Percentiles rank a stretch among this genome's conserved stretches.
Conservation (phyloP, 331 rosid species). For the Rosa hybrid region DNA sequence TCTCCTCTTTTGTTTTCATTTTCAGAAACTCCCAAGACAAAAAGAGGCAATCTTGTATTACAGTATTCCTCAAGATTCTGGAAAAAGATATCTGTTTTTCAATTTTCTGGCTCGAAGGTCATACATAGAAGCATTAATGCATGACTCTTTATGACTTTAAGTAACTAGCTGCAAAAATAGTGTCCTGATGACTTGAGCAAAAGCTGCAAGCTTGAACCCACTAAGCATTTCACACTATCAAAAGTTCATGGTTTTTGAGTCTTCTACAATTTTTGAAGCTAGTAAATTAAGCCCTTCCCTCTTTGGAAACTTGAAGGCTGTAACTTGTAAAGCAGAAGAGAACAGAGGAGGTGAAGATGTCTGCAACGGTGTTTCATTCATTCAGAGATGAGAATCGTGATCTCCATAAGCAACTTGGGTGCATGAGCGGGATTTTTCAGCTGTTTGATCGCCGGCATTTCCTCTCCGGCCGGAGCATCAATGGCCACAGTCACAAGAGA, state of each 20-base stretch:
- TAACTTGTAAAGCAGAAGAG: neutral
- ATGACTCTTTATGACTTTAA: neutral
- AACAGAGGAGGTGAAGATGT: constrained; percentile 48
- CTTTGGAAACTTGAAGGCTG: constrained; percentile 1
- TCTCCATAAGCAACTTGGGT: constrained; percentile 85
- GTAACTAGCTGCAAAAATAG: neutral
- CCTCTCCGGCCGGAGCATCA: constrained; percentile 42
- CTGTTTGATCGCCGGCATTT: constrained; percentile 77
- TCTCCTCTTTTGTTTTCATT: constrained; percentile 9
- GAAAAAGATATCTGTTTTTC: neutral
- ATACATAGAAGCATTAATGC: neutral
- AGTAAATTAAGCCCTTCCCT: neutral
- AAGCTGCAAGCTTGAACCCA: neutral
- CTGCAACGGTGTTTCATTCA: constrained; percentile 48
- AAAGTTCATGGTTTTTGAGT: neutral
- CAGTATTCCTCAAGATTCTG: neutral
- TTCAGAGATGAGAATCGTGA: constrained; percentile 63
- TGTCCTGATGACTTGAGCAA: constrained; percentile 2
- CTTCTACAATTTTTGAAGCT: neutral
- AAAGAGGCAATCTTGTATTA: neutral
- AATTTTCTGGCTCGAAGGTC: neutral
- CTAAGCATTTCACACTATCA: neutral
- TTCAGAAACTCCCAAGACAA: neutral
- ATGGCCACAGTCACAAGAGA: constrained; percentile 37
- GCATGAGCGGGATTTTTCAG: constrained; percentile 79